Base-by-base conservation (phyloP, 2,329 filamentous ascomycete genomes). In the Didymella arachidicola region DNA sequence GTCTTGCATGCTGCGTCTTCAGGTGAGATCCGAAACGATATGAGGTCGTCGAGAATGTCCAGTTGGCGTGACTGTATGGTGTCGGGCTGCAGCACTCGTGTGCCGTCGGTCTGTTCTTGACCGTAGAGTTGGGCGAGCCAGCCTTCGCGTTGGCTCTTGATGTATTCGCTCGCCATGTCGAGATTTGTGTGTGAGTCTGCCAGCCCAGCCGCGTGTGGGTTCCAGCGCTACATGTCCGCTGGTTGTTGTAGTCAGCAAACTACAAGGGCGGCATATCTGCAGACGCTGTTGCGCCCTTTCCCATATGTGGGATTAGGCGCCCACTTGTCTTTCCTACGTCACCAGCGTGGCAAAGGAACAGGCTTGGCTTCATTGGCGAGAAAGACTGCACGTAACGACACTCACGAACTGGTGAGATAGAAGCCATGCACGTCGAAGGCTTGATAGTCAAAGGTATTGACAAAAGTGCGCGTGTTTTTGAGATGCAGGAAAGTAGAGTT, bases 51-150 rank as follows among this genome's bases (percentile, higher is more conserved):
- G 7, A 53, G 19, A 2, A 39, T 14, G 25, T 36, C 25, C 7
- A 53, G n/a, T 1, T 46, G 22, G 22, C 34, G 32, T 16, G 34
- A 18, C n/a, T 53, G 51, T 12, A 46, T 18, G 7, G 22, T 22
- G 19, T 53, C 42, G 8, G 25, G 16, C 1, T 26, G 51, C 4
- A 53, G 30, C 12, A 10, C 22, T 34, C 44, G 30, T 4, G 25
- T 46, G 26, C 42, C 51, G 11, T 54, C 43, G 27, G 18, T 27
- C 7, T 42, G n/a, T 8, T 38, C 30, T 14, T 16, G 18, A 12
- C 51, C 51, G 27, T 54, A 54, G 8, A 54, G 27, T 27, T 29
- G 30, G 18, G 18, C 14, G 10, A 54, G 26, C 51, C 51, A 54
- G 22, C 51, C 51, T 22, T 42, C 34, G 8, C 51, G 44, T 16